Conservation (phyloP, 2,329 filamentous ascomycete genomes). For the Cercospora canescens region DNA sequence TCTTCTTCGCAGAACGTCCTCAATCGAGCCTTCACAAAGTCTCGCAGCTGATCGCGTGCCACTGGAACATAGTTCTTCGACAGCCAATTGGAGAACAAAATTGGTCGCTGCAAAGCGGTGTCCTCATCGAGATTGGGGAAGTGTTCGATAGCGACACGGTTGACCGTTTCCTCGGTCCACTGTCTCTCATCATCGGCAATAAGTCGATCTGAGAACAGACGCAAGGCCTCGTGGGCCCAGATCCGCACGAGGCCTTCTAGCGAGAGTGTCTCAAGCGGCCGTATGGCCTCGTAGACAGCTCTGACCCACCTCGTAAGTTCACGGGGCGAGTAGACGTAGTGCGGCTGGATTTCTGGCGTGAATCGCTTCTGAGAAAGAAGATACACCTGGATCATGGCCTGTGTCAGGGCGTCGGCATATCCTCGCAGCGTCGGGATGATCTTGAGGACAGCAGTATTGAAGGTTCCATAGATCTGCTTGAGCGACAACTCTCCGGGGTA, state of each 20-base stretch:
- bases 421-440: constrained; percentile 93
- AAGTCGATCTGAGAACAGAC: constrained; percentile 95
- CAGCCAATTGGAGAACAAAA: constrained; percentile 98
- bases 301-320: constrained; percentile 97
- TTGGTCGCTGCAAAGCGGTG: constrained; percentile 85
- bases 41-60: constrained; percentile 88
- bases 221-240: constrained; percentile 95
- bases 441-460: constrained; percentile 95
- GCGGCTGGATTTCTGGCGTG: constrained; percentile 93
- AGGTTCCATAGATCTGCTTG: constrained; percentile 96
- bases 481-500: constrained; percentile 95
- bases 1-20: constrained; percentile 99
- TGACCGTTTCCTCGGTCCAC: constrained; percentile 90
- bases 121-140: constrained; percentile 96
- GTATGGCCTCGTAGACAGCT: constrained; percentile 94
- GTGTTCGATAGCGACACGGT: constrained; percentile 80
- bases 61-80: constrained; percentile 98
- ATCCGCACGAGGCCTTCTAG: constrained; percentile 93
- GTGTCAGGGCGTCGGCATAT: constrained; percentile 89
- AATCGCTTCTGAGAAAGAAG: constrained; percentile 92
- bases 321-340: constrained; percentile 99
- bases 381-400: constrained; percentile 97
- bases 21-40: constrained; percentile 95
- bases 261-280: constrained; percentile 82
- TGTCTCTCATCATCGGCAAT: constrained; percentile 90